Conservation (phyloP, 768 basidiomycete genomes). For the Naganishia friedmannii region DNA sequence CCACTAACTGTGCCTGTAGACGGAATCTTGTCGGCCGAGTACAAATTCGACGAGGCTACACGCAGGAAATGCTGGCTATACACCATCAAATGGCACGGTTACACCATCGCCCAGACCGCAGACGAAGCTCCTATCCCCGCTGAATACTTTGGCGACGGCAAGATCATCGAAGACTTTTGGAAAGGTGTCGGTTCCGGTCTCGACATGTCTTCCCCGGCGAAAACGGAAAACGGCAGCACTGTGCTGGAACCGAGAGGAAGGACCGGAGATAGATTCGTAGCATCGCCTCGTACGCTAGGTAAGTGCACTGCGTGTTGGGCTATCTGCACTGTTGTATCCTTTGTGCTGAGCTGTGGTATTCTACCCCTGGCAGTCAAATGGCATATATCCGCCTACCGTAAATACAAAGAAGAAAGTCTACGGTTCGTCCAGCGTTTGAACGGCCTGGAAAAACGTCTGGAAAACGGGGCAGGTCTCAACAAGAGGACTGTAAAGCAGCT, state of each 20-base stretch:
- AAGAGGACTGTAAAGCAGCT: background rate
- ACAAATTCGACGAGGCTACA: background rate
- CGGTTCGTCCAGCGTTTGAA: constrained; percentile 4
- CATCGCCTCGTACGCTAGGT: constrained; percentile 10
- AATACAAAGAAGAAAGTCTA: constrained; percentile 13
- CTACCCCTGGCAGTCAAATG: background rate
- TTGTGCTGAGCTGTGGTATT: background rate
- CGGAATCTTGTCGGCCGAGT: constrained; percentile 9
- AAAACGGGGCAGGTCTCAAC: background rate
- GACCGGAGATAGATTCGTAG: background rate
- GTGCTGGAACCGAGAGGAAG: background rate
- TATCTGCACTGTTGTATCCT: too few species aligned
- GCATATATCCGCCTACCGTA: constrained; percentile 18
- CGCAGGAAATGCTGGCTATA: constrained; percentile 2
- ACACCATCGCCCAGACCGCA: constrained; percentile 10
- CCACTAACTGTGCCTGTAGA: background rate
- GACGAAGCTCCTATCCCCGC: constrained; percentile 18
- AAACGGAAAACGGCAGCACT: background rate
- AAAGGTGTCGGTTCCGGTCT: background rate
- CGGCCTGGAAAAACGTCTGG: constrained; percentile 11
- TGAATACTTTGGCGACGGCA: constrained; percentile 2
- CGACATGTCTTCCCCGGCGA: background rate
- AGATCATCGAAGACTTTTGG: constrained; percentile 14
- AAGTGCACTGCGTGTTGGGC: background rate
- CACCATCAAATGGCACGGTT: constrained; percentile 24